Evolutionary conservation across 2,329 filamentous ascomycete species (phyloP), one percentile per base, ranked within the genome.

Genomic region (Trichoderma sp.): DNA sequence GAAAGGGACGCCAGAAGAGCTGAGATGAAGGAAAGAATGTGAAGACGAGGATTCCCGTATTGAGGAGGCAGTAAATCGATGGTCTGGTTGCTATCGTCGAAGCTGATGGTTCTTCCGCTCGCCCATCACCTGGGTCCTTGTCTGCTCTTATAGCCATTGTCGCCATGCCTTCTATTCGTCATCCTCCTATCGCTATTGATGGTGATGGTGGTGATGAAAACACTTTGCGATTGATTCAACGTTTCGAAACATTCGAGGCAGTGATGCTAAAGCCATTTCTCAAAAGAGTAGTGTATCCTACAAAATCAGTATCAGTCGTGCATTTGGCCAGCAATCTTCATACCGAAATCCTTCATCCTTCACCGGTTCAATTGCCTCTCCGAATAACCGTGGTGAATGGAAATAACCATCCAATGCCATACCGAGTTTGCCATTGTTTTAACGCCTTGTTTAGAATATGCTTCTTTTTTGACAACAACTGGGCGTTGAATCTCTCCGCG

Each of bases 241-340:
- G 4, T 18, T 32, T n/a, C 5, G 26, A n/a, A 32, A 32, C 1
- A 5, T n/a, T 30, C 16, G 52, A 32, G 16, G 52, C 52, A n/a
- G 24, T 55, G 28, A n/a, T 56, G 18, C 30, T 18, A 7, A 56
- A 56, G 30, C 18, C 10, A 55, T 13, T 13, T 34, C 54, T 56
- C 54, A 56, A 56, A 56, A 56, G 26, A 21, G 59, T 63, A 63
- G 46, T 63, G 59, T 63, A 52, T 26, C 11, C 3, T 63, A 13
- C 59, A 7, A 4, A 37, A 63, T 10, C n/a, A 16, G 59, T 8
- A 28, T 51, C 39, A 63, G 18, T 7, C 59, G n/a, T 52, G 28
- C 46, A 28, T 51, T 52, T 10, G 28, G 59, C 8, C 21, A 52
- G 28, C 30, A 52, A 13, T 30, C 37, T 26, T 18, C 34, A 30